Percentiles rank a stretch among this genome's conserved stretches.
phyloP scores from a whole-genome alignment of 2,329 filamentous ascomycete genomes.

The Bretziella fagacearum region DNA sequence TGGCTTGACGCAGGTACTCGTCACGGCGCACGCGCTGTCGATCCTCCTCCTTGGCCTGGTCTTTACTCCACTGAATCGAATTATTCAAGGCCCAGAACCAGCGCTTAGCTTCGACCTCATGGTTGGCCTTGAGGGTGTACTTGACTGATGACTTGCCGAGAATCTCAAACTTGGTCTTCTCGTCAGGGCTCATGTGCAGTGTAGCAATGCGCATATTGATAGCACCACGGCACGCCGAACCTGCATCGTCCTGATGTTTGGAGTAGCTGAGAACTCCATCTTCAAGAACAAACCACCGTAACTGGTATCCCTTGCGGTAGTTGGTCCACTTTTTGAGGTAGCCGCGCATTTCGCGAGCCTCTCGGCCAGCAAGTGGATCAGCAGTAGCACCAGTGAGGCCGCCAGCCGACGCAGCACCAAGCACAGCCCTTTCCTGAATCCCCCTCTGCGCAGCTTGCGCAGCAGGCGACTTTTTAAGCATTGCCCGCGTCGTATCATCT shows the following conservation, averaged over 20 bases:
- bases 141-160: slow-evolving; percentile 97
- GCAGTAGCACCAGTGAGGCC: slow-evolving; percentile 35
- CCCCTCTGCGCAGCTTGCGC: slow-evolving; percentile 86
- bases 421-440: slow-evolving; percentile 91
- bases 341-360: slow-evolving; percentile 92
- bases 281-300: slow-evolving; percentile 94
- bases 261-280: slow-evolving; percentile 97
- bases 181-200: slow-evolving; percentile 88
- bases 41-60: slow-evolving; percentile 85
- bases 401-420: slow-evolving; percentile 49
- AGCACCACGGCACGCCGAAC: slow-evolving; percentile 85
- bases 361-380: slow-evolving; percentile 55
- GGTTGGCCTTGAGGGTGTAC: slow-evolving; percentile 93
- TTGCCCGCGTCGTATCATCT: slow-evolving; percentile 72
- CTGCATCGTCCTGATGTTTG: slow-evolving; percentile 95
- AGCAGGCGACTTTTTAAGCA: slow-evolving; percentile 86
- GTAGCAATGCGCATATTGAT: slow-evolving; percentile 98
- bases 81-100: slow-evolving; percentile 99
- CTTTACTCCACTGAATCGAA: slow-evolving; percentile 95
- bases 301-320: slow-evolving; percentile 90
- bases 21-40: slow-evolving; percentile 56
- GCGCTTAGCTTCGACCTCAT: slow-evolving; percentile 92
- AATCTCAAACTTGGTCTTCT: slow-evolving; percentile 96
- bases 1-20: slow-evolving; percentile 61
- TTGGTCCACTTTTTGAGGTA: slow-evolving; percentile 99